Base-by-base conservation (phyloP, 805 yeast genomes). In the Candida verbasci region DNA sequence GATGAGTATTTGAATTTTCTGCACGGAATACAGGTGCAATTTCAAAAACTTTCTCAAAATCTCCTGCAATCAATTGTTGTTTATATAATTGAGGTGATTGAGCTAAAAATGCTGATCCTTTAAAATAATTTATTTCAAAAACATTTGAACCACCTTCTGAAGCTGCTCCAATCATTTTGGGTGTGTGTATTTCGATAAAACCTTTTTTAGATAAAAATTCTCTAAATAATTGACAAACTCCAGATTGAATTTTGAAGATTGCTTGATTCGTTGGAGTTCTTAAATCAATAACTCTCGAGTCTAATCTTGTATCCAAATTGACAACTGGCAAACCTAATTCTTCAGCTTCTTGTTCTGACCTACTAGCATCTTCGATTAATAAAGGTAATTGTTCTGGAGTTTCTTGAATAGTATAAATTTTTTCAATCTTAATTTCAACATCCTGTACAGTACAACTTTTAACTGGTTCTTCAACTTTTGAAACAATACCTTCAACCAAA, bases 21-120 rank as follows among this genome's bases (percentile, higher is more conserved):
- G 99, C 99, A 68, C 99, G 80, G 78, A 93, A 93, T 29, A 93
- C 97, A 24, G 99, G 97, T 2, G 93, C 97, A 55, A 93, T 76
- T 70, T 93, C 99, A 59, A 79, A 93, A 33, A 93, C 99, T 54
- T 78, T 80, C 72, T 93, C 98, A 53, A 91, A 93, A 70, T 93
- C 99, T 42, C 95, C 94, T 31, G 97, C 96, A 66, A 93, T 93
- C 62, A 91, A 78, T 75, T 91, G 96, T 71, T 93, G 97, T 72
- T 93, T 93, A 74, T 93, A 86, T 49, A 93, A 76, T 72, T 93
- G 99, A 34, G 99, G 99, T 27, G 96, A 86, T 72, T 93, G 99
- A 12, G 99, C 98, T 59, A 93, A 70, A 63, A 76, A 93, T 6
- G 97, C 97, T 44, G 82, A 80, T 44, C 87, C 79, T 62, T 91